Conservation (phyloP, 768 basidiomycete species). For the Pisolithus tinctorius region DNA sequence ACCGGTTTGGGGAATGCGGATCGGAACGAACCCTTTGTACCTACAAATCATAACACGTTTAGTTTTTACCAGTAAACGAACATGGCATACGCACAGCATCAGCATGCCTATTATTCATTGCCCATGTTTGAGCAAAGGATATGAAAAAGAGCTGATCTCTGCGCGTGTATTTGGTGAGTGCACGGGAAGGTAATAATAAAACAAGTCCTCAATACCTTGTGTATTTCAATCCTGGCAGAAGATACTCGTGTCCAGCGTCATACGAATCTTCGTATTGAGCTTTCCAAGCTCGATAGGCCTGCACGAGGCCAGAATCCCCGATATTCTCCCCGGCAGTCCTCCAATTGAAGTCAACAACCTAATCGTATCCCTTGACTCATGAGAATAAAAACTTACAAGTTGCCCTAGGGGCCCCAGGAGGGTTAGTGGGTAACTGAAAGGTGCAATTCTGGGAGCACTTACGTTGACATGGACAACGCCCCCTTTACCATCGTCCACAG, state of each 20-base stretch:
- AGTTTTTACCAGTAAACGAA: neutral
- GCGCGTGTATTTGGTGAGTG: neutral
- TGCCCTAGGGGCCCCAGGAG: constrained; percentile 43
- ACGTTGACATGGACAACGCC: constrained; percentile 82
- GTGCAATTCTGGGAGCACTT: constrained; percentile 18
- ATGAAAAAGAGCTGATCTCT: constrained; percentile 96
- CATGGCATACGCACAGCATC: constrained; percentile 49
- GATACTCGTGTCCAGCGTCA: constrained; percentile 54
- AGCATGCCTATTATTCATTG: constrained; percentile 69
- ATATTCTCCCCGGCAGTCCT: constrained; percentile 92
- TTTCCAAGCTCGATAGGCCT: constrained; percentile 91
- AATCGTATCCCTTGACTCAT: neutral
- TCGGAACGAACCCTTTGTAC: constrained; percentile 79
- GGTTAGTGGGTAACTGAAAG: neutral
- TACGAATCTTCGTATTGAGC: constrained; percentile 58
- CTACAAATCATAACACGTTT: constrained; percentile 24
- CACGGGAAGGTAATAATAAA: constrained; percentile 5
- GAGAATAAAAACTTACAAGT: constrained; percentile 44
- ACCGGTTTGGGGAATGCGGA: constrained; percentile 79
- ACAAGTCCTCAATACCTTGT: constrained; percentile 42
- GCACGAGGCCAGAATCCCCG: constrained; percentile 78
- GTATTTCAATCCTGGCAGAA: constrained; percentile 76
- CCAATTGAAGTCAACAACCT: constrained; percentile 9
- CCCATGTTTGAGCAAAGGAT: constrained; percentile 86
- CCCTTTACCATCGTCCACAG: constrained; percentile 80